Evolutionary conservation across 2,329 filamentous ascomycete genomes (phyloP), one percentile per base, ranked within the genome.

Genomic region (Hypomyces perniciosus): DNA sequence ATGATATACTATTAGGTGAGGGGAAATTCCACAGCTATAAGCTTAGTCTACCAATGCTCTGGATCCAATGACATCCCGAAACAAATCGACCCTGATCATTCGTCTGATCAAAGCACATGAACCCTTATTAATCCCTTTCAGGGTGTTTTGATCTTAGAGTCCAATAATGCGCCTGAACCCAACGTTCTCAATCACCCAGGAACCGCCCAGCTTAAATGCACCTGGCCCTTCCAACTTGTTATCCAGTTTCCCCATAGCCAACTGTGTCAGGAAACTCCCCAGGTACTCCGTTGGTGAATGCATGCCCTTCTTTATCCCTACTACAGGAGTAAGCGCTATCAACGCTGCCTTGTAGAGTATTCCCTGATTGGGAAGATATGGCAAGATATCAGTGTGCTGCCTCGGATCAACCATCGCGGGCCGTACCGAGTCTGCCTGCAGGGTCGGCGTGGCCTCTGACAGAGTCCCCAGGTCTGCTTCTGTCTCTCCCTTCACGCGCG

Each of bases 401-500:
- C 54, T 44, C 2, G 59, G 52, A 54, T 90, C 86, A 8, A 90
- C 78, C 6, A 69, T 76, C 0, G 62, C 79, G 0, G 85, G 83
- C 0, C 86, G 75, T 6, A 84, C 69, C 8, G 76, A 80, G 57
- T 78, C 77, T 1, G 78, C 72, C 30, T 70, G 73, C 49, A 89
- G 72, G 6, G 68, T 35, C 1, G 73, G 67, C 41, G 71, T 72
- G 4, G 61, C 59, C 2, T 65, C 64, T 4, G 69, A 65, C 56
- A 88, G 64, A 0, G 74, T 72, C 1, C 84, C 72, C 2, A 91
- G 73, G 1, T 71, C 65, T 1, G 72, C 56, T 66, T 91, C 87
- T 0, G 80, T 77, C 61, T 81, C 74, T 9, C 86, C 87, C 64
- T 91, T 90, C 50, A 86, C 74, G 9, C 76, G 71, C 1, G 73